Evolutionary conservation across 2,329 filamentous ascomycete species (phyloP).

Genomic region (Aspergillus transmontanensis): DNA sequence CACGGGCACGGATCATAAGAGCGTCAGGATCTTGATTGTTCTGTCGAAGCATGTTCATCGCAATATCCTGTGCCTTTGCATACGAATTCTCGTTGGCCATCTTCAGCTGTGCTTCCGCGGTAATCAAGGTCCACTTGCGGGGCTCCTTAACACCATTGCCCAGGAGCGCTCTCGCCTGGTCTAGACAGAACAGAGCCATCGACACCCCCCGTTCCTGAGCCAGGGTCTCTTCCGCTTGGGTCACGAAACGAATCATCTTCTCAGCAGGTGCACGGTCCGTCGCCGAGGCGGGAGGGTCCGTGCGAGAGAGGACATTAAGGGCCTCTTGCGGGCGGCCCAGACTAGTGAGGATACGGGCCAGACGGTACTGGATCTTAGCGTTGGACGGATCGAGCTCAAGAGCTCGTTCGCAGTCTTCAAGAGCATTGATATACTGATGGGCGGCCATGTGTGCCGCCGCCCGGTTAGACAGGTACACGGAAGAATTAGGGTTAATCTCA

Average conservation of each 20-base stretch:
- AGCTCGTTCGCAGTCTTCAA: constrained; percentile 84
- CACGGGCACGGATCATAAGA: constrained; percentile 81
- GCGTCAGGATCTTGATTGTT: constrained; percentile 95
- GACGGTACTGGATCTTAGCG: constrained; percentile 81
- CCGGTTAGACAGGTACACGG: constrained; percentile 92
- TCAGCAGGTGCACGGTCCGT: constrained; percentile 84
- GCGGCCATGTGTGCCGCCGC: constrained; percentile 93
- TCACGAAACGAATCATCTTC: constrained; percentile 81
- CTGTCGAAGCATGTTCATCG: constrained; percentile 79
- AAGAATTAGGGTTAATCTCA: constrained; percentile 78
- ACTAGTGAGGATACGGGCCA: constrained; percentile 87
- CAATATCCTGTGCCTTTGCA: constrained; percentile 89
- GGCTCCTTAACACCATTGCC: constrained; percentile 76
- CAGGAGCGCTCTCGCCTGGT: constrained; percentile 82
- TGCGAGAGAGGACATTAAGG: constrained; percentile 76
- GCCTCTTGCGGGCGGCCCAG: constrained; percentile 87
- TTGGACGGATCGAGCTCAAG: constrained; percentile 83
- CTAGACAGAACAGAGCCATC: constrained; percentile 88
- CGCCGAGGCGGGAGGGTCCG: constrained; percentile 75
- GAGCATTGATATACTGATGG: constrained; percentile 73
- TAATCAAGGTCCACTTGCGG: constrained; percentile 91
- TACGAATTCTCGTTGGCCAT: constrained; percentile 88
- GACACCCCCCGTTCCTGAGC: constrained; percentile 76
- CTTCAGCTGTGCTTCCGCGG: constrained; percentile 87
- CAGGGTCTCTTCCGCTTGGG: constrained; percentile 76